A percentile compares a stretch with the other conserved stretches of the same genome.
Evolutionary conservation across 2,329 filamentous ascomycete species (phyloP).

Genomic region (Beauveria pseudobassiana): DNA sequence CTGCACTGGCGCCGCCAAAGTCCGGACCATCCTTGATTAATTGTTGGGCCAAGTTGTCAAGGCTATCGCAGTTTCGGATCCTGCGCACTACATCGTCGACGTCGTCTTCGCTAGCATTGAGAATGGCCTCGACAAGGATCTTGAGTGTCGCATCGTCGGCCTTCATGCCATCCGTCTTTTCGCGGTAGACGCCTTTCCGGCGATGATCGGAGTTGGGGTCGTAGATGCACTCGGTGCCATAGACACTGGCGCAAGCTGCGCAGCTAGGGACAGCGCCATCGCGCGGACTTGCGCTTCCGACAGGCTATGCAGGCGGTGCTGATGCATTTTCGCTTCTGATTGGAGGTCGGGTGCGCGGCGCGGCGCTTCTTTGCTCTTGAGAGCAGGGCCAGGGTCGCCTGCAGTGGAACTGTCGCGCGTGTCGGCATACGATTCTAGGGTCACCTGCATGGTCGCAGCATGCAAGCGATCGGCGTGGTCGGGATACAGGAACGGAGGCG

Average conservation of each 20-base stretch:
- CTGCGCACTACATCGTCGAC: constrained; percentile 73
- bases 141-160: constrained; percentile 82
- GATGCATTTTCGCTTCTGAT: constrained; percentile 66
- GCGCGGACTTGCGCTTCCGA: constrained; percentile 71
- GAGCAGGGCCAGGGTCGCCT: constrained; percentile 11
- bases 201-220: constrained; percentile 95
- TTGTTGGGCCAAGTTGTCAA: constrained; percentile 48
- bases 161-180: constrained; percentile 83
- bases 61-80: constrained; percentile 77
- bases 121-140: constrained; percentile 84
- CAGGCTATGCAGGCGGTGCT: constrained; percentile 82
- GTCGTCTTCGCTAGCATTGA: constrained; percentile 85
- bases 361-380: constrained; percentile 40
- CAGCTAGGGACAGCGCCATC: constrained; percentile 88
- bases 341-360: constrained; percentile 40
- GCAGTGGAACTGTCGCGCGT: constrained; percentile 1
- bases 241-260: constrained; percentile 92
- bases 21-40: constrained; percentile 30
- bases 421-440: neutral
- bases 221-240: constrained; percentile 84
- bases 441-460: constrained; percentile 6
- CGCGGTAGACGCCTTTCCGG: constrained; percentile 92
- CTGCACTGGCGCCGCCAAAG: constrained; percentile 18
- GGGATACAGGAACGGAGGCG: neutral
- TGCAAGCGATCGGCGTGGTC: constrained; percentile 4